A percentile compares a stretch with the other conserved stretches of the same genome.
Conservation (phyloP, 805 yeast genomes). For the Lipomyces spencermartinsiae region DNA sequence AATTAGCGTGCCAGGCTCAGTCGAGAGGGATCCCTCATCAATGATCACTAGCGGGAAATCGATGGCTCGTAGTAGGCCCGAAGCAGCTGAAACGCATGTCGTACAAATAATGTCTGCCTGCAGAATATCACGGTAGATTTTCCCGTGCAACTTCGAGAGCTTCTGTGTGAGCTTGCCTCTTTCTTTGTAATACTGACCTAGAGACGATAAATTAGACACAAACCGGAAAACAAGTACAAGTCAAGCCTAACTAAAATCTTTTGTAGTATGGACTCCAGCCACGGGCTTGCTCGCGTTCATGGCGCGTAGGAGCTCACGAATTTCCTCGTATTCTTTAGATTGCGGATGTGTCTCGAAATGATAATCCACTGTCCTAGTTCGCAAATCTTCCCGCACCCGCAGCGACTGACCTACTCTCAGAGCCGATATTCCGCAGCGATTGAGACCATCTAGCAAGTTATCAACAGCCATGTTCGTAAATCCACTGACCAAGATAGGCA, state of each 20-base stretch:
- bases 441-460: constrained; percentile 4
- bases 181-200: neutral
- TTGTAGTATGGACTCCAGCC: neutral
- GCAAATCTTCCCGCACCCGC: constrained; percentile 1
- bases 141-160: constrained; percentile 37
- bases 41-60: constrained; percentile 89
- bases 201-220: neutral
- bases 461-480: constrained; percentile 5
- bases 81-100: constrained; percentile 90
- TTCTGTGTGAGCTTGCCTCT: neutral
- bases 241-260: neutral
- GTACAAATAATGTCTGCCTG: constrained; percentile 88
- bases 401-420: neutral
- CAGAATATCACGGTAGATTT: constrained; percentile 72
- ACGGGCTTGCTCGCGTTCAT: neutral
- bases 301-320: neutral
- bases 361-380: neutral
- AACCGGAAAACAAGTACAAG: neutral
- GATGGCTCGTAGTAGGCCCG: constrained; percentile 63
- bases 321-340: neutral
- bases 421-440: neutral
- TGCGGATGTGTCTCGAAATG: neutral
- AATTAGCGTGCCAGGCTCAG: constrained; percentile 85
- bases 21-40: constrained; percentile 97
- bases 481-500: constrained; percentile 3